Conservation (phyloP, 2,329 filamentous ascomycete genomes). For the Aspergillus melleus region DNA sequence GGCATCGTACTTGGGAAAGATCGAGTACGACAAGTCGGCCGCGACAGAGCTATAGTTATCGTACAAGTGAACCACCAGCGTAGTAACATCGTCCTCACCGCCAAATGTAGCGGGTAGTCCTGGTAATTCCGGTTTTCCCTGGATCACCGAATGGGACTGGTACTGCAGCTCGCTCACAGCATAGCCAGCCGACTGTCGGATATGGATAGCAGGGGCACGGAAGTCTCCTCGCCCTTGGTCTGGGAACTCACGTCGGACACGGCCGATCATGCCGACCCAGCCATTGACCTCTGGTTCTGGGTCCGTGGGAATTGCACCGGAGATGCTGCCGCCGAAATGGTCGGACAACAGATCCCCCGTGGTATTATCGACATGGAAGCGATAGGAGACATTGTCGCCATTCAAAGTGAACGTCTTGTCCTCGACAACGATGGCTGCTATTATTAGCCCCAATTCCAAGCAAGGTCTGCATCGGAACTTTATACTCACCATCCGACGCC, state of each 20-base stretch:
- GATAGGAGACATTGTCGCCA: conserved; percentile 59
- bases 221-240: conserved; percentile 66
- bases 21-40: conserved; percentile 62
- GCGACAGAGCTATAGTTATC: conserved; percentile 60
- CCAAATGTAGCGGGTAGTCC: conserved; percentile 64
- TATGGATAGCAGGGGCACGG: conserved; percentile 60
- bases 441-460: neutral
- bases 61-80: conserved; percentile 58
- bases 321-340: conserved; percentile 60
- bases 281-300: conserved; percentile 43
- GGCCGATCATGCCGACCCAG: conserved; percentile 55
- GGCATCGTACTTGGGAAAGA: conserved; percentile 63
- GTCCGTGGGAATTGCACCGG: conserved; percentile 52
- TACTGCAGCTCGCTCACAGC: conserved; percentile 62
- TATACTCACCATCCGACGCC: neutral
- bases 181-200: conserved; percentile 59
- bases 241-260: conserved; percentile 62
- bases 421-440: conserved; percentile 51
- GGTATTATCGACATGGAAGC: conserved; percentile 60
- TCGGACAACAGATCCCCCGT: conserved; percentile 60
- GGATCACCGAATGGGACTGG: conserved; percentile 54
- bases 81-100: conserved; percentile 56
- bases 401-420: conserved; percentile 59
- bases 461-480: neutral
- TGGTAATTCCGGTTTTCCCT: conserved; percentile 58